Evolutionary conservation across 2,329 filamentous ascomycete species (phyloP), one percentile per base, ranked within the genome.

Genomic region (Colletotrichum orbiculare): DNA sequence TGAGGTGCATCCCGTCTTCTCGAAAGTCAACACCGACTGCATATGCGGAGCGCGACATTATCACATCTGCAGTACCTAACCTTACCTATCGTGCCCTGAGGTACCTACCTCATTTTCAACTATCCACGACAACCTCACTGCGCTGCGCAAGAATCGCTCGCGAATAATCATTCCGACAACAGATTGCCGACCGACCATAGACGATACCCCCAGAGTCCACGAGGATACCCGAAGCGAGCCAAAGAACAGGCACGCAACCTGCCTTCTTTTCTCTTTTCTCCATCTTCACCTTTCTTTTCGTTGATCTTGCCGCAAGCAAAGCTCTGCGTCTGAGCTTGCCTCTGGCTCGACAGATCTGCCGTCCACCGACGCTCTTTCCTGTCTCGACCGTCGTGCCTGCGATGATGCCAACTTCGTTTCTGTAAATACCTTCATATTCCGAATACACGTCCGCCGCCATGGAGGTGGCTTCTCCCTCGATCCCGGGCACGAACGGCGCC

Each of bases 381-480:
- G 25, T 13, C 46, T 34, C 42, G 43, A 52, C 37, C 52, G 42
- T 66, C 53, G 58, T 43, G 43, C 48, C 46, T 47, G 53, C 56
- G 54, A 68, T 59, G 61, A 69, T 67, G 67, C 54, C 49, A 53
- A 67, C 54, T 38, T 58, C 56, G 62, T 17, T 35, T 35, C 13
- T 64, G 59, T 62, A 62, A 59, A 66, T 58, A 63, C 55, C 68
- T 56, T 70, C 54, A 52, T 59, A 56, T 63, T 67, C 59, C 58
- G 43, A 66, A 62, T 38, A 68, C 64, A 46, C 59, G 53, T 64
- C 67, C 67, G 68, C 70, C 74, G 78, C 66, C 73, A 87, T 87
- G 85, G 85, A 87, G 77, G 81, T 85, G 69, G 80, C 80, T 60
- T 79, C 84, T 63, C 76, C 83, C 62, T 77, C 79, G 72, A 77